Conservation (phyloP, 352 stramenopile genomes). For the Phytophthora macrochlamydospora region DNA sequence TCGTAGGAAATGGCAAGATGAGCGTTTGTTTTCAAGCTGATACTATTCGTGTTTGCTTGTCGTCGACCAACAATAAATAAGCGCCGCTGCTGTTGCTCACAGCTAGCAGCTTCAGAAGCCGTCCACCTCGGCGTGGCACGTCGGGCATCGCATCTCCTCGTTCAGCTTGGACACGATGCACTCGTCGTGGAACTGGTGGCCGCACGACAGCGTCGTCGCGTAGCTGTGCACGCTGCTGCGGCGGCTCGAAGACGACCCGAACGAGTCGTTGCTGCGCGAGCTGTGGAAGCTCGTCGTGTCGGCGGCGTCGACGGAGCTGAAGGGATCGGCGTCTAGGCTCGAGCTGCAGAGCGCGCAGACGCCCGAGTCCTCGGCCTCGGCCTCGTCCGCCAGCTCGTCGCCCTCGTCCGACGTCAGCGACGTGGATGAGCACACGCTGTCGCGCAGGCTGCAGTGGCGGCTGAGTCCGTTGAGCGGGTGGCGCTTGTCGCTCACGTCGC, state of each 20-base stretch:
- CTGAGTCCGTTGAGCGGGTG: constrained; percentile 30
- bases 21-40: no score
- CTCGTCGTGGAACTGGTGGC: constrained; percentile 66
- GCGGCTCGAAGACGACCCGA: constrained; percentile 10
- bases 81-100: no score
- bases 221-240: constrained; percentile 31
- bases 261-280: constrained; percentile 6
- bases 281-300: constrained; percentile 4
- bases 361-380: constrained; percentile 5
- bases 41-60: no score
- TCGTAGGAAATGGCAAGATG: no score
- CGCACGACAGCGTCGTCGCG: constrained; percentile 50
- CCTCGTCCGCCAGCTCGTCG: constrained; percentile 17
- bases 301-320: not conserved
- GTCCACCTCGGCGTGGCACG: constrained; percentile 27
- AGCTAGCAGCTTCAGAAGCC: not conserved
- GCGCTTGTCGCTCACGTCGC: constrained; percentile 30
- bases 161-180: constrained; percentile 63
- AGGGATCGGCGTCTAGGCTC: constrained; percentile 21
- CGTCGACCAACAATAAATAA: no score
- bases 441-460: constrained; percentile 11
- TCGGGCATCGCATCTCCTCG: constrained; percentile 46
- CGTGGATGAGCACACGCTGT: constrained; percentile 9
- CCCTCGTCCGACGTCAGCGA: constrained; percentile 20
- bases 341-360: constrained; percentile 24